These are phyloP conservation scores for Lasiodiplodia sp. DNA, from an alignment of 2,329 filamentous ascomycete species.

Conservation along the genomic window DNA sequence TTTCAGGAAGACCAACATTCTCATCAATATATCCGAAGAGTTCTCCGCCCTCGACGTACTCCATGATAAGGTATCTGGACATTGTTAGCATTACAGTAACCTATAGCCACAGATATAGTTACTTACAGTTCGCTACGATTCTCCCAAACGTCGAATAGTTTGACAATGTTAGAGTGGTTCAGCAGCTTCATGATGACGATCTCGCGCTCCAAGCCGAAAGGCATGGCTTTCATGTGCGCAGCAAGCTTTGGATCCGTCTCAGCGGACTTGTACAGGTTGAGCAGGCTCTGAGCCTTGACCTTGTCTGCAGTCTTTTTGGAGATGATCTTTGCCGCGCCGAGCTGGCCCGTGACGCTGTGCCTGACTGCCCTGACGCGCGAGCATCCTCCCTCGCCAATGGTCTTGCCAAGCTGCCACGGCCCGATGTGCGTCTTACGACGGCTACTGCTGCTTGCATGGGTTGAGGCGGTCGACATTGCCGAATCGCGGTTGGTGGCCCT, in stretches of 20 bases:
- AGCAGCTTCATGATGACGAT: constrained; percentile 97
- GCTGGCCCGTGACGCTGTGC: constrained; percentile 78
- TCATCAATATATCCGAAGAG: constrained; percentile 85
- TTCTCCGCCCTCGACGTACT: constrained; percentile 86
- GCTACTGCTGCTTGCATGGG: constrained; percentile 57
- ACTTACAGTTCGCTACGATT: constrained; percentile 91
- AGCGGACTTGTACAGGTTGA: constrained; percentile 79
- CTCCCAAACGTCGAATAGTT: constrained; percentile 96
- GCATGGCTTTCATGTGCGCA: constrained; percentile 73
- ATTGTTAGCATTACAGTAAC: constrained; percentile 35
- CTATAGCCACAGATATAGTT: background rate
- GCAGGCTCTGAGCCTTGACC: constrained; percentile 84
- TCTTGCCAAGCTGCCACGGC: constrained; percentile 91
- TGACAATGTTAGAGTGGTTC: constrained; percentile 93
- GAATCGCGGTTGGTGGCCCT: constrained; percentile 60
- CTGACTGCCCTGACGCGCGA: constrained; percentile 86
- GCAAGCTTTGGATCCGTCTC: constrained; percentile 61
- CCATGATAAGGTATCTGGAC: constrained; percentile 86
- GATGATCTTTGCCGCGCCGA: constrained; percentile 94
- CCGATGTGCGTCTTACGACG: constrained; percentile 79
- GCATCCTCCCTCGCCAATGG: constrained; percentile 87
- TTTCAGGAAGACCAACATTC: constrained; percentile 76
- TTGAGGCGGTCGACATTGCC: constrained; percentile 63
- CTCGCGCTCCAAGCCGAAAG: constrained; percentile 89
- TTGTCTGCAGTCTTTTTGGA: constrained; percentile 79